A percentile compares a stretch with the other conserved stretches of the same genome.
phyloP scores from a whole-genome alignment of 1,284 basidiomycete species.

The Dichomitus squalens region DNA sequence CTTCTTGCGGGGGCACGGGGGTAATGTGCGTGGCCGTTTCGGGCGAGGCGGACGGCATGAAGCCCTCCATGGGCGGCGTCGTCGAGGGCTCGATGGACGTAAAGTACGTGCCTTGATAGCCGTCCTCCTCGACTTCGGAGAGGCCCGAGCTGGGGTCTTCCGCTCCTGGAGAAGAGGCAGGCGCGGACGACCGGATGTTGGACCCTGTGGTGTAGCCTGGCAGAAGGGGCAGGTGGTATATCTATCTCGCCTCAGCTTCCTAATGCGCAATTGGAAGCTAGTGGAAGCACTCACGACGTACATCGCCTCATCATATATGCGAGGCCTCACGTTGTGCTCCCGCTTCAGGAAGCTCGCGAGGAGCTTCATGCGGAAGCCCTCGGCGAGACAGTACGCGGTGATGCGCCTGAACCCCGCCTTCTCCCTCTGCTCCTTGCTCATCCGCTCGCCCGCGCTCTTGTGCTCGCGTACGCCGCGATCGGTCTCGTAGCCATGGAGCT shows the following conservation, averaged over 20 bases:
- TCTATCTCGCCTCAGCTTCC: conserved; percentile 42
- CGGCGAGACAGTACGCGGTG: conserved; percentile 88
- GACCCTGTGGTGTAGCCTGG: conserved; percentile 89
- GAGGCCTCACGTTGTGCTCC: conserved; percentile 89
- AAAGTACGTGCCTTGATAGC: conserved; percentile 88
- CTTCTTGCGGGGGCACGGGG: not conserved
- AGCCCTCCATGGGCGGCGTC: conserved; percentile 45
- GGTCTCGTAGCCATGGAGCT: conserved; percentile 63
- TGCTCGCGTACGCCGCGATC: conserved; percentile 67
- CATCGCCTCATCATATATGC: conserved; percentile 91
- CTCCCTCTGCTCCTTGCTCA: conserved; percentile 77
- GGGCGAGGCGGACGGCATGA: conserved; percentile 52
- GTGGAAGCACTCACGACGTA: conserved; percentile 71
- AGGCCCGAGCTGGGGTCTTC: conserved; percentile 66
- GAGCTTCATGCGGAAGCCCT: conserved; percentile 80
- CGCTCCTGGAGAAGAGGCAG: conserved; percentile 54
- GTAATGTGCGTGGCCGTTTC: conserved; percentile 34
- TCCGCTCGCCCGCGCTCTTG: conserved; percentile 81
- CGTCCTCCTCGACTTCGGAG: conserved; percentile 88
- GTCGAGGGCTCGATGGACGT: conserved; percentile 40
- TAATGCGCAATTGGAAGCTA: not conserved
- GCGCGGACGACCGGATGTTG: conserved; percentile 82
- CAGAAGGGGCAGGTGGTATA: conserved; percentile 89
- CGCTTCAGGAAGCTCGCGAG: conserved; percentile 85
- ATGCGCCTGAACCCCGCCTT: conserved; percentile 76